Conservation (phyloP, 179 eudicot genomes). For the Silene vulgaris region DNA sequence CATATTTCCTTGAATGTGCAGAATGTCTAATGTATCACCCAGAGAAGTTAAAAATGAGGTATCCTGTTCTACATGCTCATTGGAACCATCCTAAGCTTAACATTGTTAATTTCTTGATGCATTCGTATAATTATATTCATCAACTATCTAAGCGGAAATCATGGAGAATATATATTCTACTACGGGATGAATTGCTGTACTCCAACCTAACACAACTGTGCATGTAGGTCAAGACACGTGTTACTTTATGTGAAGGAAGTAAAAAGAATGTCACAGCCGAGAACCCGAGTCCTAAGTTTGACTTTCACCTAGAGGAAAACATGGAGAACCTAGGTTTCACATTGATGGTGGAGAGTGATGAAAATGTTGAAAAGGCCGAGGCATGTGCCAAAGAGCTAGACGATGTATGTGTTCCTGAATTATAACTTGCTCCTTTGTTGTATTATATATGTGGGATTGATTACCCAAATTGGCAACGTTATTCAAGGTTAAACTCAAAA, state of each 20-base stretch:
- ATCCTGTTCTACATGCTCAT: slow-evolving; percentile 16
- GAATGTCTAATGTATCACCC: slow-evolving; percentile 33
- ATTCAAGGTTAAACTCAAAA: too few species aligned
- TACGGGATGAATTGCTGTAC: not conserved
- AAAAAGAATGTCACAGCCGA: slow-evolving; percentile 21
- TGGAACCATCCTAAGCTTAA: not conserved
- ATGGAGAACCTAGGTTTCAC: slow-evolving; percentile 36
- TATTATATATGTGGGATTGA: not conserved
- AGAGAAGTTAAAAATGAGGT: slow-evolving; percentile 43
- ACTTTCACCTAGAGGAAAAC: slow-evolving; percentile 33
- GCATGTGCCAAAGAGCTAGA: slow-evolving; percentile 76
- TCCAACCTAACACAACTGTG: slow-evolving; percentile 9
- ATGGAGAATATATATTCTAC: not conserved
- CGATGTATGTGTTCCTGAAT: slow-evolving; percentile 45
- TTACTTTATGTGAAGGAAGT: slow-evolving; percentile 27
- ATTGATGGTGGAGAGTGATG: slow-evolving; percentile 44
- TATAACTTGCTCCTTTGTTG: not conserved
- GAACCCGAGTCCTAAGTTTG: slow-evolving; percentile 26
- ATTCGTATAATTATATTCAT: not conserved
- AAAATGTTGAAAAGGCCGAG: slow-evolving; percentile 64
- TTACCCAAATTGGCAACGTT: not conserved
- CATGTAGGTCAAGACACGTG: slow-evolving; percentile 34
- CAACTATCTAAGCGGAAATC: not conserved
- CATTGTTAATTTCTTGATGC: slow-evolving; percentile 1
- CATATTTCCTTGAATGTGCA: slow-evolving; percentile 30